Conservation (phyloP, 495 filamentous ascomycete species). For the Emericellopsis terricola region DNA sequence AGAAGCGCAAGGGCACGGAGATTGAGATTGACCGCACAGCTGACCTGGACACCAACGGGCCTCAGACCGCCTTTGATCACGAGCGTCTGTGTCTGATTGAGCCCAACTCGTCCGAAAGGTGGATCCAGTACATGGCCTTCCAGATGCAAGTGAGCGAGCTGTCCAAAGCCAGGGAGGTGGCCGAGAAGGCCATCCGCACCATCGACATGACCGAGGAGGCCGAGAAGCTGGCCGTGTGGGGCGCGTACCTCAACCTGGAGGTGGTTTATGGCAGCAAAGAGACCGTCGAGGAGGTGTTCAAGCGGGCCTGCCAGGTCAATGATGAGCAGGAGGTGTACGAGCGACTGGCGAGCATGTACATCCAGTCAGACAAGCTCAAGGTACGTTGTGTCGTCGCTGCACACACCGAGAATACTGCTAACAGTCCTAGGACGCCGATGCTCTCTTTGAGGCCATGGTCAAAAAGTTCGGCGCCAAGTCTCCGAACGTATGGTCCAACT, state of each 20-base stretch:
- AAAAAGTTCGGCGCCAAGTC: conserved; percentile 73
- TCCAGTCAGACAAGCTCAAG: conserved; percentile 65
- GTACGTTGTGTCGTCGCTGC: conserved; percentile 19
- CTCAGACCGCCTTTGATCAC: conserved; percentile 76
- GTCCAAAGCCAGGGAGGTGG: conserved; percentile 67
- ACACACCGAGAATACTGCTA: no score
- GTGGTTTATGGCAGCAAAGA: conserved; percentile 78
- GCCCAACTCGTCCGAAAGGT: conserved; percentile 73
- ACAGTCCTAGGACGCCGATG: conserved; percentile 76
- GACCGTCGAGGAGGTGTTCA: conserved; percentile 72
- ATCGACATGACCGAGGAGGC: conserved; percentile 75
- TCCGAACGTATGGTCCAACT: conserved; percentile 77
- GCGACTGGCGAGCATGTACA: conserved; percentile 80
- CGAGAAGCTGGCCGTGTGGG: conserved; percentile 90
- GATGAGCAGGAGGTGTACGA: conserved; percentile 83
- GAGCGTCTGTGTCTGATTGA: conserved; percentile 85
- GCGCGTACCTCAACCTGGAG: conserved; percentile 84
- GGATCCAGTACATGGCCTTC: conserved; percentile 95
- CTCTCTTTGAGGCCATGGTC: conserved; percentile 65
- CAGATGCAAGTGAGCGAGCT: conserved; percentile 82
- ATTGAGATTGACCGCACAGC: conserved; percentile 78
- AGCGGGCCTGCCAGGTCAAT: conserved; percentile 84
- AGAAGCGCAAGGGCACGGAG: conserved; percentile 60
- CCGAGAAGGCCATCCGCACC: conserved; percentile 71
- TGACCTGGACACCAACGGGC: conserved; percentile 75